Conservation (phyloP, 148 eudicot species). For the Dianthus caryophyllus region DNA sequence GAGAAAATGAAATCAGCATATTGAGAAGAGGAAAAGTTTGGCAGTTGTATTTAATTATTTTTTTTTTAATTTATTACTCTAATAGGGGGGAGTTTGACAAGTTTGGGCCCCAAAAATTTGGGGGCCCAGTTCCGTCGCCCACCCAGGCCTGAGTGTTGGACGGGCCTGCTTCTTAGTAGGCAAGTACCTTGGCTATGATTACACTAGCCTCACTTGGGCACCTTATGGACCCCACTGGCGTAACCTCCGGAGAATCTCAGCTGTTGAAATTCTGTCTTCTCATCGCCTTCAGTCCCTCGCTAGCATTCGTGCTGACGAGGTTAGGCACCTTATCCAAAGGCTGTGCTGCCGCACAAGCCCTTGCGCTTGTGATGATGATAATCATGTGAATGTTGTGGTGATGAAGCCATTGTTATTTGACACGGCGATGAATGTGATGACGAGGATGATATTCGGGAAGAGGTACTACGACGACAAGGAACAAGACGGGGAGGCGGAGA, state of each 20-base stretch:
- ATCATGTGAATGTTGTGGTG: neutral
- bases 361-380: neutral
- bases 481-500: conserved; percentile 3
- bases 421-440: conserved; percentile 23
- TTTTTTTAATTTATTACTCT: too few species aligned
- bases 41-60: too few species aligned
- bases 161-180: conserved; percentile 16
- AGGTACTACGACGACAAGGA: conserved; percentile 15
- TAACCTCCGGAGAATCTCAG: conserved; percentile 24
- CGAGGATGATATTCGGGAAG: conserved; percentile 25
- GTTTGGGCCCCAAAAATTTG: too few species aligned
- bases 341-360: neutral
- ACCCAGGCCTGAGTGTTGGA: too few species aligned
- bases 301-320: conserved; percentile 20
- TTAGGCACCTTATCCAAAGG: conserved; percentile 8
- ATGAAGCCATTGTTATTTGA: conserved; percentile 12
- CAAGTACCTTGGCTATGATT: conserved; percentile 23
- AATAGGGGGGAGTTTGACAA: too few species aligned
- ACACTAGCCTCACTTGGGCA: conserved; percentile 26
- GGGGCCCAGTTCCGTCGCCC: too few species aligned
- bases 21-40: too few species aligned
- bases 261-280: conserved; percentile 22
- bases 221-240: conserved; percentile 32
- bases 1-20: too few species aligned
- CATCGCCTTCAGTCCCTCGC: conserved; percentile 20